Conservation (phyloP, 2,329 filamentous ascomycete genomes). For the Sporothrix protearum region DNA sequence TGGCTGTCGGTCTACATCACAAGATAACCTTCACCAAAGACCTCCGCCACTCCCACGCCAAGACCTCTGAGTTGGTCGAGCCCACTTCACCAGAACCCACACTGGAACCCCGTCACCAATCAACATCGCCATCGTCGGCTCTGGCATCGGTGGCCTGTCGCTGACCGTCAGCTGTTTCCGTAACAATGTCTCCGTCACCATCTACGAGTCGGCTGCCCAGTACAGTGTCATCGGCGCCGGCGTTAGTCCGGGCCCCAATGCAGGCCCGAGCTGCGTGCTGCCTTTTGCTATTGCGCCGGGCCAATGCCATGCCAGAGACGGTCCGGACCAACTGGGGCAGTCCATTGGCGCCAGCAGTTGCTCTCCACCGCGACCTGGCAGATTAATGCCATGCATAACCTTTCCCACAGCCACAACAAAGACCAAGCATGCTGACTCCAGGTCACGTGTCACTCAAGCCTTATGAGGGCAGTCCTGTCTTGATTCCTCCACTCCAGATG, state of each 20-base stretch:
- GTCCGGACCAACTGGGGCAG: slow-evolving; percentile 9
- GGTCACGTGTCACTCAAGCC: background rate
- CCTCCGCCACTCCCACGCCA: background rate
- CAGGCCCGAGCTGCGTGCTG: slow-evolving; percentile 30
- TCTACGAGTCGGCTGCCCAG: slow-evolving; percentile 37
- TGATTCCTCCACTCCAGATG: background rate
- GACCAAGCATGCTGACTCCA: background rate
- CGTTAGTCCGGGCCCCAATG: slow-evolving; percentile 38
- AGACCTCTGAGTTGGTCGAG: background rate
- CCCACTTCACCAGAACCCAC: background rate
- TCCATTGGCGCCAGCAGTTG: slow-evolving; percentile 41
- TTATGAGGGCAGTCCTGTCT: background rate
- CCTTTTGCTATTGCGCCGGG: slow-evolving; percentile 38
- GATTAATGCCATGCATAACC: no score
- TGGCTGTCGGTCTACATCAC: background rate
- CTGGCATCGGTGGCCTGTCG: slow-evolving; percentile 40
- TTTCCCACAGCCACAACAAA: background rate
- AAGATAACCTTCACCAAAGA: background rate
- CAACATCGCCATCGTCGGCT: slow-evolving; percentile 41
- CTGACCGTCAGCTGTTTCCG: slow-evolving; percentile 36
- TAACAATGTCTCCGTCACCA: slow-evolving; percentile 34
- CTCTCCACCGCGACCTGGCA: slow-evolving; percentile 39
- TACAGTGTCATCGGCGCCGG: slow-evolving; percentile 40
- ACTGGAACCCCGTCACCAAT: slow-evolving; percentile 32
- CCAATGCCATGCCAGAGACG: slow-evolving; percentile 24